Conservation (phyloP, 1,284 basidiomycete genomes). For the Cystobasidium sp. region DNA sequence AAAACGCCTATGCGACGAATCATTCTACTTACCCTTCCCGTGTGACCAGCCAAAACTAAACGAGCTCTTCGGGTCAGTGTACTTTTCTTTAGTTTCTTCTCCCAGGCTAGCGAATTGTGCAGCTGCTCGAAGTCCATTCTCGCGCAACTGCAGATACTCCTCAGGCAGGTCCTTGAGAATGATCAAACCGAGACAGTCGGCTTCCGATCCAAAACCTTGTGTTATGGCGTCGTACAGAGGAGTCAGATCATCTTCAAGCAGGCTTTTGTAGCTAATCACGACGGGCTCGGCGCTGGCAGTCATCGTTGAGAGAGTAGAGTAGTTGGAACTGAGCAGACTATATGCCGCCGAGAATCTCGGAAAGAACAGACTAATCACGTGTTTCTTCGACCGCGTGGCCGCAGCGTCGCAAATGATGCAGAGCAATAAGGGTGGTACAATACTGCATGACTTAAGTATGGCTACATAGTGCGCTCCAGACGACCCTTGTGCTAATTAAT, state of each 20-base stretch:
- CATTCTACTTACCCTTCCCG: constrained; percentile 64
- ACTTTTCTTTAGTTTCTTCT: constrained; percentile 68
- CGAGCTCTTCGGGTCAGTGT: constrained; percentile 60
- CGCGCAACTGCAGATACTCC: constrained; percentile 67
- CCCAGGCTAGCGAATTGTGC: constrained; percentile 74
- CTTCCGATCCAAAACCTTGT: constrained; percentile 48
- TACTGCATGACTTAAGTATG: neutral
- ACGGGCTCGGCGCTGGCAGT: constrained; percentile 20
- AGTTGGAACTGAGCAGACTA: neutral
- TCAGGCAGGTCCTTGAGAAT: constrained; percentile 67
- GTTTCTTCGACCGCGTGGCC: too few relatives aligned
- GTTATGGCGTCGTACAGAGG: constrained; percentile 38
- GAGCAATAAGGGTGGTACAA: too few relatives aligned
- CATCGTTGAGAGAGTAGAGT: neutral
- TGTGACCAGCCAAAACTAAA: constrained; percentile 80
- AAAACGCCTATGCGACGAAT: too few relatives aligned
- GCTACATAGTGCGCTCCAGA: neutral
- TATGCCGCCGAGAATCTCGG: neutral
- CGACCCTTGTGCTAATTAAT: neutral
- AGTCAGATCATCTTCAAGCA: constrained; percentile 30
- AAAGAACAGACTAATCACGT: too few relatives aligned
- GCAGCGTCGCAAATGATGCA: too few relatives aligned
- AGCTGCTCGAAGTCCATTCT: constrained; percentile 71
- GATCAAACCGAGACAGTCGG: constrained; percentile 48
- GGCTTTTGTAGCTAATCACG: constrained; percentile 28